These are phyloP conservation scores for Schizochytrium sp. DNA, from an alignment of 108 stramenopile genomes.

Conservation along the genomic window DNA sequence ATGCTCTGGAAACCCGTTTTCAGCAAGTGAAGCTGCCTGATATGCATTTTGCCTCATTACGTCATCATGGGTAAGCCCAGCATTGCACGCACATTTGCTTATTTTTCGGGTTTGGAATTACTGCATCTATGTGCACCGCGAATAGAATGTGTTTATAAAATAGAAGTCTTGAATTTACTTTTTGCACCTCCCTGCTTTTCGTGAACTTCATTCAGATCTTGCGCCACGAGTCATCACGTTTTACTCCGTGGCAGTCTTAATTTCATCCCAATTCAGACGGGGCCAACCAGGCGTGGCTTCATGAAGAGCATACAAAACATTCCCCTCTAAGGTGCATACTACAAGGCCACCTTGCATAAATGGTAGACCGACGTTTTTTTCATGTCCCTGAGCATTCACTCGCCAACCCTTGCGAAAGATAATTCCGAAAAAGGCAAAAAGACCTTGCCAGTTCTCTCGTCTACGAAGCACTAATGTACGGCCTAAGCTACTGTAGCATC, in stretches of 20 bases:
- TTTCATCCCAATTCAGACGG: background rate
- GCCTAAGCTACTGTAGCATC: background rate
- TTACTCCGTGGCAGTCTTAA: background rate
- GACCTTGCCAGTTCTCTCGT: background rate
- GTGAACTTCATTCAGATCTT: no score
- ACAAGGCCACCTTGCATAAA: constrained; percentile 6
- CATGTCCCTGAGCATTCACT: background rate
- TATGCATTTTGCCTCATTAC: background rate
- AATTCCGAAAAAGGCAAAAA: background rate
- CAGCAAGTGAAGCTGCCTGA: no score
- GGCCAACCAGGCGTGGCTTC: background rate
- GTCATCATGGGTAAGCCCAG: background rate
- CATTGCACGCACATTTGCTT: no score
- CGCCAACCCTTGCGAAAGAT: constrained; percentile 5
- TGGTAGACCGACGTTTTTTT: background rate
- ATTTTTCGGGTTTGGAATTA: no score
- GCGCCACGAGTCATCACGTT: no score
- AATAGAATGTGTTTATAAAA: no score
- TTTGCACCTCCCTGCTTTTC: no score
- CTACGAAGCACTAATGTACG: background rate
- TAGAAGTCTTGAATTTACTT: no score
- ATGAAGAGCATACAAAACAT: background rate
- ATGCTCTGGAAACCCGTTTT: no score
- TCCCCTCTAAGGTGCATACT: background rate
- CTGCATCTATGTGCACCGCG: no score